Evolutionary conservation across 1,284 basidiomycete genomes (phyloP).

Genomic region (Leccinum huronense): DNA sequence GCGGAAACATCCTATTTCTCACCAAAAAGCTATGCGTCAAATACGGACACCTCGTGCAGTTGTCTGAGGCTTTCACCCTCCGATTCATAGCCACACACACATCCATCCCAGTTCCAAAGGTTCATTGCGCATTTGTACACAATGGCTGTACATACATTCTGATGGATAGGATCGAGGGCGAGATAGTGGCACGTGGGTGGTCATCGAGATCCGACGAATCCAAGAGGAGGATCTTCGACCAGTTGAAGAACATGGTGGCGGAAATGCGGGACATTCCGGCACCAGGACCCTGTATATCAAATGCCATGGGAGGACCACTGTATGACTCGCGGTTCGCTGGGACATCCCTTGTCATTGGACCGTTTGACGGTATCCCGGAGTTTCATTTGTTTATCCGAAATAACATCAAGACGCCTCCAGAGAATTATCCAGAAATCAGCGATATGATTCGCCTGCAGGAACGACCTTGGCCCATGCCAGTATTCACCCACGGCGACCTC

Average conservation of each 20-base stretch:
- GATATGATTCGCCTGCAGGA: not conserved
- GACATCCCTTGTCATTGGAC: not conserved
- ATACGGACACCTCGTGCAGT: too few relatives aligned
- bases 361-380: not conserved
- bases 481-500: too few relatives aligned
- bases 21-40: too few relatives aligned
- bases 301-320: constrained; percentile 4
- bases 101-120: constrained; percentile 3
- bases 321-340: not conserved
- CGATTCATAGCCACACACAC: too few relatives aligned
- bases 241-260: constrained; percentile 8
- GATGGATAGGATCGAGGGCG: constrained; percentile 9
- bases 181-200: not conserved
- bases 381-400: constrained; percentile 6
- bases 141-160: constrained; percentile 4
- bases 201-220: not conserved
- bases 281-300: not conserved
- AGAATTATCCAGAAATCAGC: not conserved
- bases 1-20: too few relatives aligned
- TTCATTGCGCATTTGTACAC: constrained; percentile 8
- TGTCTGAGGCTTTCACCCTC: too few relatives aligned
- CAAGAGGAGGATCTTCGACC: not conserved
- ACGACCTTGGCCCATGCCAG: not conserved
- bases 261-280: constrained; percentile 1
- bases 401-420: not conserved